Evolutionary conservation across 495 filamentous ascomycete species (phyloP), one percentile per base, ranked within the genome.

Genomic region (Penicillium pancosmium): DNA sequence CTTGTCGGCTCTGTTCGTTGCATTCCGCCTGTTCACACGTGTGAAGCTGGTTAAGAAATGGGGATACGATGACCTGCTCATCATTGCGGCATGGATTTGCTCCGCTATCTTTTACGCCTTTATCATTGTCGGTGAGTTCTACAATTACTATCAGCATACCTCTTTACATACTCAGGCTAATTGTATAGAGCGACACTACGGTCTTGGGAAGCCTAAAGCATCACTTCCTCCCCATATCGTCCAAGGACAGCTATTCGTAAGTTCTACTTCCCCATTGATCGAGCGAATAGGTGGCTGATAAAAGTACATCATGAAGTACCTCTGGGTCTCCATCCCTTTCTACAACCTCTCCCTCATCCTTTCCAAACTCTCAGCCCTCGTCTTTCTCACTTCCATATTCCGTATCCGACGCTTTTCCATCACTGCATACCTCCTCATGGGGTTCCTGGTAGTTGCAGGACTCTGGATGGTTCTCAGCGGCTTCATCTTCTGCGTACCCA

Each of bases 261-360:
- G 59, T 57, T 33, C 41, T 6, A 40, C 6, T n/a, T 6, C 21
- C 15, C 10, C 46, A n/a, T 38, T 8, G 36, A 4, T 10, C 44
- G n/a, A 35, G 15, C 35, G 33, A 11, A 55, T 23, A 4, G 3
- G 11, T 38, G 18, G 6, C 18, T 36, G 40, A n/a, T 11, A 16
- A 16, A n/a, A 44, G 13, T 44, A 16, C 2, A 19, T 3, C 6
- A 44, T 18, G 1, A 18, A 79, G 75, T 68, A 61, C 16, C 68
- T 77, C 10, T 78, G 68, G 68, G 52, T 74, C 33, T 71, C 74
- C 0, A 54, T 76, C 15, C 71, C 74, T 3, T 67, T 79, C 51
- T 79, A 79, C 66, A 78, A 78, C 51, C 60, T 76, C 36, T 57
- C 67, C n/a, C 67, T 82, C 19, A 69, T 72, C 52, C 63, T 81